A percentile compares a stretch with the other conserved stretches of the same genome.
phyloP scores from a whole-genome alignment of 768 basidiomycete genomes.

The Chlorophyllum brunneum region DNA sequence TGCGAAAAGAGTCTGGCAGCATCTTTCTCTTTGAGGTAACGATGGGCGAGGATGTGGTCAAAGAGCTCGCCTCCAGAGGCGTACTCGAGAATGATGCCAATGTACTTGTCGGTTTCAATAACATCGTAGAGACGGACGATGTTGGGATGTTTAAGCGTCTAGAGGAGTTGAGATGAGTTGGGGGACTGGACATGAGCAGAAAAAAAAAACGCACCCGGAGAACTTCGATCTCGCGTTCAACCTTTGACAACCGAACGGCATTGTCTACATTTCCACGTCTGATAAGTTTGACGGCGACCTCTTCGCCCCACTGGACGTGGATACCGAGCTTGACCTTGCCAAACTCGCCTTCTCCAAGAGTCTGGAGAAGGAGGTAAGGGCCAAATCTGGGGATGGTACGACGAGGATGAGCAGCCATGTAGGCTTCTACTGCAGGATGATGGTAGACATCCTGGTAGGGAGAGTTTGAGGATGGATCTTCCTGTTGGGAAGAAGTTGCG shows the following conservation, averaged over 20 bases:
- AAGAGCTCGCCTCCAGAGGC: constrained; percentile 98
- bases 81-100: constrained; percentile 98
- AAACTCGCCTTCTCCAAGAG: constrained; percentile 97
- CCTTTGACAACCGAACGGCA: constrained; percentile 84
- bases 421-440: constrained; percentile 83
- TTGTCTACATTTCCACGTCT: constrained; percentile 89
- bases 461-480: constrained; percentile 35
- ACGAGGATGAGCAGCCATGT: constrained; percentile 75
- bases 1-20: constrained; percentile 96
- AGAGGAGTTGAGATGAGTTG: constrained; percentile 19
- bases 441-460: constrained; percentile 72
- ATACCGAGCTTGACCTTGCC: constrained; percentile 99
- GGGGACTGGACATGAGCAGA: constrained; percentile 5
- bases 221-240: constrained; percentile 97
- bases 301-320: constrained; percentile 90
- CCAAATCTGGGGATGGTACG: constrained; percentile 93
- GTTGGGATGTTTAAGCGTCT: constrained; percentile 96
- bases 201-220: constrained; percentile 62
- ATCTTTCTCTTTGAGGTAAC: constrained; percentile 91
- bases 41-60: constrained; percentile 97
- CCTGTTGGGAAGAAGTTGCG: constrained; percentile 29
- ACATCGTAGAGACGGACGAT: constrained; percentile 98
- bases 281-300: constrained; percentile 98
- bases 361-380: constrained; percentile 92
- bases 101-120: constrained; percentile 99